These are phyloP conservation scores for Ophiostoma sp. DNA, from an alignment of 2,329 filamentous ascomycete genomes.

Conservation along the genomic window DNA sequence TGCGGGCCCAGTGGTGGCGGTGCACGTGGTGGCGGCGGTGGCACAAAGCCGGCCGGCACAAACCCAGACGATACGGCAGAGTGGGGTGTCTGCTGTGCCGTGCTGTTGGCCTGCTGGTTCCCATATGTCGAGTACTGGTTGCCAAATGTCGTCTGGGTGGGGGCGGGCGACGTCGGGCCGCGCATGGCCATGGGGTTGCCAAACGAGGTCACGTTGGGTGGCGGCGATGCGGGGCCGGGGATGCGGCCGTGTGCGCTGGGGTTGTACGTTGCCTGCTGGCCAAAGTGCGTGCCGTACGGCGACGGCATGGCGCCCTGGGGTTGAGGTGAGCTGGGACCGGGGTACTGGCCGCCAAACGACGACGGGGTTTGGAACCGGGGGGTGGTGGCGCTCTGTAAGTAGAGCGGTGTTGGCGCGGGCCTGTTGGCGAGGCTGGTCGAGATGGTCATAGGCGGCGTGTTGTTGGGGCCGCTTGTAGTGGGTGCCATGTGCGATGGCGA, in stretches of 20 bases:
- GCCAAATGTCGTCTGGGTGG: constrained; percentile 53
- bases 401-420: constrained; percentile 36
- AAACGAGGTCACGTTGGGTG: constrained; percentile 39
- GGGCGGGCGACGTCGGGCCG: constrained; percentile 52
- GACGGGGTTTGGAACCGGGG: constrained; percentile 47
- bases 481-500: background rate
- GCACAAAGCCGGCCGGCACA: constrained; percentile 55
- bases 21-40: constrained; percentile 58
- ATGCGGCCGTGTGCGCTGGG: constrained; percentile 56
- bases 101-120: constrained; percentile 39
- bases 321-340: constrained; percentile 53
- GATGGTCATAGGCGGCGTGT: constrained; percentile 9
- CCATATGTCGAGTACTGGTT: constrained; percentile 46
- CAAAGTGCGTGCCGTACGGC: constrained; percentile 37
- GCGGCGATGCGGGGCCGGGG: constrained; percentile 46
- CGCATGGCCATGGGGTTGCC: constrained; percentile 32
- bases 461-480: background rate
- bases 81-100: constrained; percentile 38
- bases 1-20: constrained; percentile 58
- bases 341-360: constrained; percentile 54
- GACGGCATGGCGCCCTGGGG: constrained; percentile 40
- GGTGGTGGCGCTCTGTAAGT: constrained; percentile 35
- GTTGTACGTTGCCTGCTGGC: constrained; percentile 48
- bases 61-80: constrained; percentile 36
- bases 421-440: constrained; percentile 24